Conservation (phyloP, 2,329 filamentous ascomycete genomes). For the Dactylellina leptospora region DNA sequence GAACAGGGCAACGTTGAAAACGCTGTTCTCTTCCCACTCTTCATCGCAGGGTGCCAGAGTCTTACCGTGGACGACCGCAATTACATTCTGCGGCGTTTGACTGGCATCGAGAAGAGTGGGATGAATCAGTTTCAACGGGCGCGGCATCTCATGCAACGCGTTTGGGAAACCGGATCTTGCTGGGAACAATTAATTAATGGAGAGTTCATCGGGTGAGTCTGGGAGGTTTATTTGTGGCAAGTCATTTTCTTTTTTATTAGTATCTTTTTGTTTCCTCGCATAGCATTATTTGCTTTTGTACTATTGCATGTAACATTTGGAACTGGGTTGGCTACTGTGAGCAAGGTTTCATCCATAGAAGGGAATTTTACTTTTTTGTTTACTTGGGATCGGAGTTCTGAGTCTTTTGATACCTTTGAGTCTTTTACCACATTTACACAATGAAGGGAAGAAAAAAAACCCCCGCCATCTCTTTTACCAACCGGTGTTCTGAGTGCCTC, state of each 20-base stretch:
- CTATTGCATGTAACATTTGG: constrained; percentile 44
- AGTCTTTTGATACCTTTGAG: constrained; percentile 40
- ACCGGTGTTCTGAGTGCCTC: constrained; percentile 4
- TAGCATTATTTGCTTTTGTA: constrained; percentile 46
- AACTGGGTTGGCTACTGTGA: constrained; percentile 39
- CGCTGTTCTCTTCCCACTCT: constrained; percentile 80
- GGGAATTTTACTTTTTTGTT: constrained; percentile 27
- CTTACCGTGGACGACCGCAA: constrained; percentile 66
- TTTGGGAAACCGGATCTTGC: constrained; percentile 73
- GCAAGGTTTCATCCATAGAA: constrained; percentile 45
- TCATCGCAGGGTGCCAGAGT: constrained; percentile 81
- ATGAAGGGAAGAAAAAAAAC: constrained; percentile 3
- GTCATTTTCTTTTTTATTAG: constrained; percentile 31
- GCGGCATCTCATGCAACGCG: constrained; percentile 71
- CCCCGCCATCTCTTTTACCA: constrained; percentile 11
- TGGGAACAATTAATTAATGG: constrained; percentile 75
- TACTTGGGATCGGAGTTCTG: constrained; percentile 34
- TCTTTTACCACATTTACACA: constrained; percentile 23
- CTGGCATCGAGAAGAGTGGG: constrained; percentile 74
- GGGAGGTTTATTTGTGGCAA: constrained; percentile 31
- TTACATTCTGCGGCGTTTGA: constrained; percentile 72
- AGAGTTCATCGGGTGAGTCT: constrained; percentile 72
- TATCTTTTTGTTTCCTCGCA: constrained; percentile 12
- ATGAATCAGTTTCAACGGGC: constrained; percentile 76
- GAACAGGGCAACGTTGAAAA: constrained; percentile 76